Base-by-base conservation (phyloP, 176 grass and related monocot genomes). In the Rhynchospora tenuis region DNA sequence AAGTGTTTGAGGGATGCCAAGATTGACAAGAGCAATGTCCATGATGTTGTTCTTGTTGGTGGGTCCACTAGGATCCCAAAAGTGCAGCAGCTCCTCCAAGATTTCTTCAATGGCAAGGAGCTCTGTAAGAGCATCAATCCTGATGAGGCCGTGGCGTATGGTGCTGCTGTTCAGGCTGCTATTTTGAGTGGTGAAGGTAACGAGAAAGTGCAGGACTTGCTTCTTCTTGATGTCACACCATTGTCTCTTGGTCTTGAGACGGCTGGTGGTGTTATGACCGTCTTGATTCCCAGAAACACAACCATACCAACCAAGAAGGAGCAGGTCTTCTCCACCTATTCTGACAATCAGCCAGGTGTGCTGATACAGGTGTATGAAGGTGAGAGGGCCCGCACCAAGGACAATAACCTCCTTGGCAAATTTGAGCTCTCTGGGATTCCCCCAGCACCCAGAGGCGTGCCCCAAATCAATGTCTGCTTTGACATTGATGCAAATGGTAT, bases 401-500 rank as follows among this genome's bases (percentile, higher is more conserved):
- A 90, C 61, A 88, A 91, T 74, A 94, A 91, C 74, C 85, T 94
- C 23, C 83, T 94, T 4, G 92, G 90, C 7, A 94, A 91, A 31
- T 94, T 94, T 4, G 89, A 91, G 86, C 92, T 94, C 56, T 90
- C 90, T 15, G 90, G 90, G 24, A 94, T 90, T 27, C 90, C 90
- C 6, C 88, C 92, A 24, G 90, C 90, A 0, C 90, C 90, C 4
- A 88, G 90, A 67, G 93, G 90, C 16, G 90, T 94, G 63, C 90
- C 90, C 14, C 90, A 95, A 70, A 90, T 92, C 59, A 95, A 78
- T 0, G 86, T 95, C 7, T 90, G 88, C 77, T 95, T 95, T 0
- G 93, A 95, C 64, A 95, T 95, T 0, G 90, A 95, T 1, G 84
- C 88, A 0, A 95, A 92, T 9, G 88, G 88, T 26, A 94, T 92